Conservation (phyloP, 2,329 filamentous ascomycete genomes). For the Pseudonectria buxi region DNA sequence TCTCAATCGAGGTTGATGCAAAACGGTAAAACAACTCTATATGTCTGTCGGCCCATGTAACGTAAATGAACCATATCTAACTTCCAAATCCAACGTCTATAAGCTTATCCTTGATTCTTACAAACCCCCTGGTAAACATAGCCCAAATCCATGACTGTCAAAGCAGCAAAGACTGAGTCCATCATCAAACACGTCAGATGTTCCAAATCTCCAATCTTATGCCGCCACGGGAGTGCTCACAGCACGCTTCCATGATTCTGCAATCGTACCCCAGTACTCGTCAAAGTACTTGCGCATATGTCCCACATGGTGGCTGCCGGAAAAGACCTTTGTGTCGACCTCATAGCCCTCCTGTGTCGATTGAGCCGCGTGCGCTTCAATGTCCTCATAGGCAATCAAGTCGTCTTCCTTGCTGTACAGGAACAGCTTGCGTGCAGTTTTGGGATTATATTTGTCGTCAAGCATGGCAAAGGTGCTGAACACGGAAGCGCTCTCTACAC, state of each 20-base stretch:
- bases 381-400: conserved; percentile 49
- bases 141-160: too few species aligned
- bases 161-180: too few species aligned
- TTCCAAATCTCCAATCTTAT: too few species aligned
- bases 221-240: too few species aligned
- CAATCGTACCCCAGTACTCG: conserved; percentile 50
- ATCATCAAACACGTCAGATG: too few species aligned
- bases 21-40: too few species aligned
- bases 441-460: conserved; percentile 29
- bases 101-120: too few species aligned
- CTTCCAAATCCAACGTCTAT: too few species aligned
- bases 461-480: conserved; percentile 32
- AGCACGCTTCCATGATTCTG: conserved; percentile 19
- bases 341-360: conserved; percentile 42
- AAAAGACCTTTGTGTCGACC: conserved; percentile 45
- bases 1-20: too few species aligned
- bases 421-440: conserved; percentile 42
- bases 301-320: conserved; percentile 53
- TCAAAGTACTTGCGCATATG: conserved; percentile 51
- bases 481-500: conserved; percentile 34
- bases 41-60: too few species aligned
- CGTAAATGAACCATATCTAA: too few species aligned
- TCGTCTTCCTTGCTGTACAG: conserved; percentile 53
- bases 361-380: conserved; percentile 46
- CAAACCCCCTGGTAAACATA: too few species aligned